phyloP scores from a whole-genome alignment of 2,329 filamentous ascomycete genomes.

The Cylindrodendrum hubeiense region DNA sequence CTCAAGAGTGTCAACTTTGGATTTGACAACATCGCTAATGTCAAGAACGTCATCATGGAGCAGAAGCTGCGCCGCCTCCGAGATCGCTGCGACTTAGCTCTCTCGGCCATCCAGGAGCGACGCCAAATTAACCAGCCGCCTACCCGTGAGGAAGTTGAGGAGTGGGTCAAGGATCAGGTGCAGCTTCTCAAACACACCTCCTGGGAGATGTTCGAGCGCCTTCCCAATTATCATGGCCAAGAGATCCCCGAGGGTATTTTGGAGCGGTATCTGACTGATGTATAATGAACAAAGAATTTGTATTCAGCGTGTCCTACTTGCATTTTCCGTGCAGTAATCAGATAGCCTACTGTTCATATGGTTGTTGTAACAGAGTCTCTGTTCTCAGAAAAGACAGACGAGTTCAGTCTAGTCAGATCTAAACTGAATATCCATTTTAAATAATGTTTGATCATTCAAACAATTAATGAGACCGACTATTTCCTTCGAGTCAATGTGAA shows the following conservation, averaged over 20 bases:
- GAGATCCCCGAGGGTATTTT: slow-evolving; percentile 10
- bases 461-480: too few relatives aligned
- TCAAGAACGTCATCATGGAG: slow-evolving; percentile 3
- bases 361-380: too few relatives aligned
- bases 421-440: too few relatives aligned
- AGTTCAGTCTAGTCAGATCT: too few relatives aligned
- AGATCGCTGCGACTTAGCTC: background rate
- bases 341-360: too few relatives aligned
- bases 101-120: background rate
- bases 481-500: too few relatives aligned
- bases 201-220: slow-evolving; percentile 25
- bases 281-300: too few relatives aligned
- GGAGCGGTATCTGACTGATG: slow-evolving; percentile 11
- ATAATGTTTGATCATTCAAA: too few relatives aligned
- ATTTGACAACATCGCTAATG: slow-evolving; percentile 9
- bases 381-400: too few relatives aligned
- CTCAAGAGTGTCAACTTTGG: slow-evolving; percentile 13
- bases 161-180: slow-evolving; percentile 22
- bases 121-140: background rate
- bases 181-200: slow-evolving; percentile 19
- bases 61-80: background rate
- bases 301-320: too few relatives aligned
- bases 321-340: too few relatives aligned
- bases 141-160: slow-evolving; percentile 12
- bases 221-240: slow-evolving; percentile 8